Percentiles rank a stretch among this genome's conserved stretches.
phyloP scores from a whole-genome alignment of 2,329 filamentous ascomycete genomes.

The Pyricularia grisea region DNA sequence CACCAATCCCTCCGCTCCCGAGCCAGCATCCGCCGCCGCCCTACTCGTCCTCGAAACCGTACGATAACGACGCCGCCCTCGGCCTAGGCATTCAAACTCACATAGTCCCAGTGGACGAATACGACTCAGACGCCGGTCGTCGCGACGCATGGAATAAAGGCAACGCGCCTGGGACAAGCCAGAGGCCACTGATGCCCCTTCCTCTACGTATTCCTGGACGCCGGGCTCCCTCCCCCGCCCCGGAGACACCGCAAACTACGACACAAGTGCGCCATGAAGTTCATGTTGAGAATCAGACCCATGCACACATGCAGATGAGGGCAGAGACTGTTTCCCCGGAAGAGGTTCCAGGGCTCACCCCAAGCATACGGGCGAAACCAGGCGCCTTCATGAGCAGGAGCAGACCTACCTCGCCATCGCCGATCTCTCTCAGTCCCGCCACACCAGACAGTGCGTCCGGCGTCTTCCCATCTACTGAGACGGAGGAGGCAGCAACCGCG shows the following conservation, averaged over 20 bases:
- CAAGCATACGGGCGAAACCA: background rate
- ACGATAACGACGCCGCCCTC: background rate
- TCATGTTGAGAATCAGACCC: background rate
- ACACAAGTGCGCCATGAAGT: background rate
- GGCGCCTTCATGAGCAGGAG: slow-evolving; percentile 4
- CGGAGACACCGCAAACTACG: background rate
- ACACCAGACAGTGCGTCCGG: background rate
- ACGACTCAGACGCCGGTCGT: background rate
- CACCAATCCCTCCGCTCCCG: background rate
- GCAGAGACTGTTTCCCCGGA: background rate
- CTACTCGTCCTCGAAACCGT: background rate
- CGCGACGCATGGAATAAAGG: background rate
- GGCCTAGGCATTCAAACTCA: slow-evolving; percentile 1
- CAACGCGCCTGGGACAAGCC: background rate
- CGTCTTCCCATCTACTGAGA: background rate
- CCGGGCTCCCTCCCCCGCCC: background rate
- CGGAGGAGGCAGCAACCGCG: background rate
- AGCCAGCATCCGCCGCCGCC: background rate
- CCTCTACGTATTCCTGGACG: background rate
- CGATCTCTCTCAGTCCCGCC: slow-evolving; percentile 1
- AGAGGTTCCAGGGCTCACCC: slow-evolving; percentile 3
- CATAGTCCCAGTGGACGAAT: background rate
- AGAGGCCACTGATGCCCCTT: slow-evolving; percentile 1
- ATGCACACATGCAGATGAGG: background rate
- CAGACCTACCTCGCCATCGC: slow-evolving; percentile 1